Conservation (phyloP, 345 rosid genomes). For the Populus deltoides region DNA sequence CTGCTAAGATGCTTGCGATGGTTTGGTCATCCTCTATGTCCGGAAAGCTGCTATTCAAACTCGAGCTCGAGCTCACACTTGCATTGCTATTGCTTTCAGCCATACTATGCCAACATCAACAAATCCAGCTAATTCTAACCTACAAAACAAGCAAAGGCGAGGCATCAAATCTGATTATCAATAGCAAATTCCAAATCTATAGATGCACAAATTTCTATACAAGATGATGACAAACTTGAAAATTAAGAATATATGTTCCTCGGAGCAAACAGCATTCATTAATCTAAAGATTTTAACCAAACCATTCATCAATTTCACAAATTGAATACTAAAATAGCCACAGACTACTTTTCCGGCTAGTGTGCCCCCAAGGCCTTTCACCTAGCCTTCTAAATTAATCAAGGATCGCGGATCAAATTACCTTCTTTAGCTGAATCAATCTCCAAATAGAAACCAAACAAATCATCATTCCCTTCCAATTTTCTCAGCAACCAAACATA, state of each 20-base stretch:
- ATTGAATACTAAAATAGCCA: neutral
- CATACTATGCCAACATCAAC: conserved; percentile 34
- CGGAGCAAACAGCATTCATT: neutral
- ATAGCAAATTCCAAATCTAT: neutral
- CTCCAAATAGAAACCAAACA: neutral
- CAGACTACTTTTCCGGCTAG: neutral
- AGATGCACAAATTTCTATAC: neutral
- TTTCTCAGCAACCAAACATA: neutral
- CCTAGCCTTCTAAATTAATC: neutral
- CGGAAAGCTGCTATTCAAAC: conserved; percentile 64
- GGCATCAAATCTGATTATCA: neutral
- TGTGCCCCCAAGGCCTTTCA: too few relatives aligned
- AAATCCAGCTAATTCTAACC: neutral
- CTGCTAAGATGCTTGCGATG: conserved; percentile 69
- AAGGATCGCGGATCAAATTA: neutral
- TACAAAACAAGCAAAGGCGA: neutral
- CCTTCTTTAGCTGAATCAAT: neutral
- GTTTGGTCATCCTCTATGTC: conserved; percentile 86
- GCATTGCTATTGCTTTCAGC: conserved; percentile 45
- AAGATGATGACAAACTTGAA: neutral
- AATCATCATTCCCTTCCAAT: neutral
- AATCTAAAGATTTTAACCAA: neutral
- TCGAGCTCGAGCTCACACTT: conserved; percentile 78
- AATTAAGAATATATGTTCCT: neutral
- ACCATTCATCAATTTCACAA: neutral